Evolutionary conservation across 225 moss, liverwort and hornwort species (phyloP), one percentile per base, ranked within the genome.

Genomic region (Anthoceros angustus): DNA sequence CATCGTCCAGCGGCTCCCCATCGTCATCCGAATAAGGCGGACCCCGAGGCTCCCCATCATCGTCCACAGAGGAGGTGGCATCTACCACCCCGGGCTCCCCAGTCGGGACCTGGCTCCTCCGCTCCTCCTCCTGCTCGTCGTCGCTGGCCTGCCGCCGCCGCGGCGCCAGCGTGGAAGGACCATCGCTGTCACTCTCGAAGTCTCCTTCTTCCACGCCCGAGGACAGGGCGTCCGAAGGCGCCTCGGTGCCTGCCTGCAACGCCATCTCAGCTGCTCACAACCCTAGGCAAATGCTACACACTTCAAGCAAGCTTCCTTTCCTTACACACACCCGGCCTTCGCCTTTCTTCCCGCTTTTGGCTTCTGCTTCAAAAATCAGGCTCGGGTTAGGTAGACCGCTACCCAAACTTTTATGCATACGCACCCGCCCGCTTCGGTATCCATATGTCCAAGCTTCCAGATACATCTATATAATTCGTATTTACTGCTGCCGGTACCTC

Each of bases 141-240:
- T 98, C 98, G 68, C 98, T 98, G 12, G 98, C 91, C 61, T 82
- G 85, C 63, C 89, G 89, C 69, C 98, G 84, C 67, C 98, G 80
- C 68, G 87, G 69, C 42, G 88, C 98, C 63, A 98, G 71, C 18
- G 98, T 87, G 16, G 87, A 87, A 1, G 89, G 75, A 67, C 98
- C 92, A 74, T 98, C 98, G 73, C 98, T 98, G 55, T 98, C 98
- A 65, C 87, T 98, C 74, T 92, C 98, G 60, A 89, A 98, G 74
- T 92, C 92, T 66, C 86, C 98, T 72, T 91, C 94, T 61, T 95
- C 95, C 23, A 86, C 77, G 68, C 88, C 91, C 40, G 91, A 88
- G 1, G 55, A 55, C 55, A 55, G 2, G 55, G n/a, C 55, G 23
- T 55, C 55, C 8, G 55, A 55, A 5, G 55, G 55, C 45, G 45